Base-by-base conservation (phyloP, 345 rosid genomes). In the Gossypium bickii region DNA sequence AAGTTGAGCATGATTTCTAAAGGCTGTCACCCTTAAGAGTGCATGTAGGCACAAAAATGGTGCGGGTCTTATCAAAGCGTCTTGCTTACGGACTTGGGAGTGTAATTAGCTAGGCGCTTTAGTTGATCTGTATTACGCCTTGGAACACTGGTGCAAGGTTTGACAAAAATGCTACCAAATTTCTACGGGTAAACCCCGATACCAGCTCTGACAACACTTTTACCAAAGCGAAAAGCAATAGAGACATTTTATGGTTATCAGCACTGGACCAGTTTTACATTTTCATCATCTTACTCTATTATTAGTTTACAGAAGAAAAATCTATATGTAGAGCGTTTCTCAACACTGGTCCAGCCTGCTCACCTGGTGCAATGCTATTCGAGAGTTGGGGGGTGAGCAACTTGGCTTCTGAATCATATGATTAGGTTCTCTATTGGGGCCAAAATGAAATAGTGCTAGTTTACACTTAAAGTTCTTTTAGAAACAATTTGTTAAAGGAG, bases 181-280 rank as follows among this genome's bases (percentile, higher is more conserved):
- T 63, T 38, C 47, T 22, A 9, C 10, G 17, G 15, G n/a, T 16
- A 62, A 45, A 38, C 13, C 60, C 27, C 7, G 10, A 15, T n/a
- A 16, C 22, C 5, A 34, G 67, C 12, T 25, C 55, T 67, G 52
- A 67, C n/a, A 17, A 12, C n/a, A 20, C 70, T 44, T 29, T 27
- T 22, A 67, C 53, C 10, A 67, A 67, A 22, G 38, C 6, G 7
- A 67, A 18, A 20, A 67, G 7, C 45, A 4, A 20, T 51, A 17
- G 38, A 24, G 34, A 24, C 48, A 44, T 44, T 67, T 48, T 15
- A 24, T 67, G 57, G n/a, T 65, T 67, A 15, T 24, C 71, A 24
- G 71, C 41, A 67, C 20, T 48, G 71, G 71, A 48, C 71, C 38
- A 67, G 57, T 34, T 24, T 67, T 67, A 48, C 57, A 25, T 67